Evolutionary conservation across 192 early-diverging fungal genomes (phyloP).

Genomic region (Geosiphon pyriformis): DNA sequence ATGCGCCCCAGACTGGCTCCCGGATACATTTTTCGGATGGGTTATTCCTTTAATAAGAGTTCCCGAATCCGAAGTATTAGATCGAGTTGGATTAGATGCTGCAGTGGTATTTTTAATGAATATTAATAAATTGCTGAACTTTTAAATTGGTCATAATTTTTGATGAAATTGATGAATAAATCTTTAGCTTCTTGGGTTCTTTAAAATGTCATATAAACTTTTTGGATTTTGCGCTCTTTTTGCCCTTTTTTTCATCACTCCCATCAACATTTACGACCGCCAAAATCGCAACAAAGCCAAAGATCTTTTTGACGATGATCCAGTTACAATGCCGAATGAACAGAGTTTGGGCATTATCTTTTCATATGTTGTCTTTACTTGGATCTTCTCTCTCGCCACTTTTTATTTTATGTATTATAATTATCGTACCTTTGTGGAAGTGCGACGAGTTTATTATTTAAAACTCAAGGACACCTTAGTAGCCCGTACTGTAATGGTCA

Average conservation of each 20-base stretch:
- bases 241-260: slow-evolving; percentile 40
- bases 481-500: slow-evolving; percentile 65
- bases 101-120: slow-evolving; percentile 37
- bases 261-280: slow-evolving; percentile 33
- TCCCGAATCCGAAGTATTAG: slow-evolving; percentile 38
- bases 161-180: neutral
- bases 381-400: slow-evolving; percentile 44
- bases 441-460: slow-evolving; percentile 41
- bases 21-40: slow-evolving; percentile 47
- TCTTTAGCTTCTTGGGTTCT: slow-evolving; percentile 50
- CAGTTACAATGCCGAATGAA: neutral
- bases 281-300: neutral
- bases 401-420: slow-evolving; percentile 47
- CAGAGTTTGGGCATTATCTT: neutral
- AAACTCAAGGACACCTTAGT: slow-evolving; percentile 35
- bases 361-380: slow-evolving; percentile 42
- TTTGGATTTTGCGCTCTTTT: slow-evolving; percentile 45
- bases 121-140: neutral
- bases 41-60: slow-evolving; percentile 42
- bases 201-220: slow-evolving; percentile 43
- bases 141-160: neutral
- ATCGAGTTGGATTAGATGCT: slow-evolving; percentile 53
- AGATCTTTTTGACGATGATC: neutral
- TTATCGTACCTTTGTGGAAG: slow-evolving; percentile 44
- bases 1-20: slow-evolving; percentile 39